Base-by-base conservation (phyloP, 805 yeast species). In the Monosporozyma aerobia region DNA sequence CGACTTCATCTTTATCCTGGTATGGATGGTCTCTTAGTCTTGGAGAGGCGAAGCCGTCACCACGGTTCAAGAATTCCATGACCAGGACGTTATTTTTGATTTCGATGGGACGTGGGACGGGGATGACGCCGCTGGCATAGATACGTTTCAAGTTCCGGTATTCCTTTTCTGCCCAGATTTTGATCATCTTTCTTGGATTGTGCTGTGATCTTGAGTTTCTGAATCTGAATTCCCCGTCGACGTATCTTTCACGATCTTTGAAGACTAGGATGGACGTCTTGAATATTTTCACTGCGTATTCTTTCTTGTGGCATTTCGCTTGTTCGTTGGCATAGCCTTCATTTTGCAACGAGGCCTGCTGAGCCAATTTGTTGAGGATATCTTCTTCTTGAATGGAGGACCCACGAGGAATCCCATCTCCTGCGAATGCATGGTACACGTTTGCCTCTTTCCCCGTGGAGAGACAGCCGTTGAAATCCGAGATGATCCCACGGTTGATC, bases 371-470 rank as follows among this genome's bases (percentile, higher is more conserved):
- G 29, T 51, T 50, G 16, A 48, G 47, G 23, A 46, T 33, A 16
- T 39, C 47, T 49, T 46, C 47, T 44, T 40, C 52, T 11, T 39
- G 30, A n/a, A n/a, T 37, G 6, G 33, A 37, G 9, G 45, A 27
- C 3, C 19, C 47, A 9, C 44, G 16, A 9, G 32, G 32, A 16
- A 35, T 22, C 19, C 53, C 51, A 2, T 45, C 51, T 8, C 71
- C 70, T n/a, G 69, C 69, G 54, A 68, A 63, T 1, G 95, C 97
- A 64, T 87, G 92, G 66, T 94, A 94, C 0, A 94, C 97, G 63
- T 94, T 94, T n/a, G 99, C 99, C 69, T 94, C 99, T 68, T 94
- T 94, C 48, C 99, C 99, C 0, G 99, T 94, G 61, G 94, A 83
- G 48, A 94, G 76, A 67, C 98, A 94, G 11, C 99, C 99, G 61